Evolutionary conservation across 768 basidiomycete species (phyloP).

Genomic region (Suillus luteus): DNA sequence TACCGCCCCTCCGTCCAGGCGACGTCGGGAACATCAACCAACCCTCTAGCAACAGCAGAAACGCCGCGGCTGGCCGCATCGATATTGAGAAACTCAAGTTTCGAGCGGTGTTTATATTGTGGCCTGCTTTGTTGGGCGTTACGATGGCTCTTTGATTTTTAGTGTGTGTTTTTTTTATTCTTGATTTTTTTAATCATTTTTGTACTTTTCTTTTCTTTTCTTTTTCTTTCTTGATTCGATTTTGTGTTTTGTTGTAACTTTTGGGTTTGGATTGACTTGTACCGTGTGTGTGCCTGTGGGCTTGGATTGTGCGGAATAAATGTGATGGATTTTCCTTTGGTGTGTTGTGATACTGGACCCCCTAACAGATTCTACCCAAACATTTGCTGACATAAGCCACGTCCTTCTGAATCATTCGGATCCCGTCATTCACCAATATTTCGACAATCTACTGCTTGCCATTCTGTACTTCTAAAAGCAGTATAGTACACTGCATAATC

Average conservation of each 20-base stretch:
- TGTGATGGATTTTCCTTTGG: neutral
- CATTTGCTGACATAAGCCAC: too few species aligned
- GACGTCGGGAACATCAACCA: constrained; percentile 7
- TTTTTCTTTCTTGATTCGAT: neutral
- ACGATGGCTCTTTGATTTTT: constrained; percentile 46
- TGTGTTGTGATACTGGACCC: too few species aligned
- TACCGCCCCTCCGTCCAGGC: constrained; percentile 12
- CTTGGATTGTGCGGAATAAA: too few species aligned
- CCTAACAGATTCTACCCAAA: too few species aligned
- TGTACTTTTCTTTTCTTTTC: neutral
- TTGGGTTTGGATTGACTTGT: neutral
- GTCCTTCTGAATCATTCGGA: too few species aligned
- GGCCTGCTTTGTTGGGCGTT: constrained; percentile 58
- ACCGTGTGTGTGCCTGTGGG: too few species aligned
- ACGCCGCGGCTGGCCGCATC: constrained; percentile 27
- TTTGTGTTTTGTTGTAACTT: constrained; percentile 6
- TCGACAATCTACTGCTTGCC: too few species aligned
- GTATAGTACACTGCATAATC: too few species aligned
- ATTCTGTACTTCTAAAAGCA: too few species aligned
- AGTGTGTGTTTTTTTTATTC: neutral
- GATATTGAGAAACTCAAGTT: constrained; percentile 44
- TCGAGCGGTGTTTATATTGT: constrained; percentile 51
- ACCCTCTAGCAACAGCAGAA: constrained; percentile 14
- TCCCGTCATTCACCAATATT: too few species aligned
- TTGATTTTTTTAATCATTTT: neutral